Evolutionary conservation across 805 yeast species (phyloP), one percentile per base, ranked within the genome.

Genomic region (Zygosaccharomyces pseudorouxii): DNA sequence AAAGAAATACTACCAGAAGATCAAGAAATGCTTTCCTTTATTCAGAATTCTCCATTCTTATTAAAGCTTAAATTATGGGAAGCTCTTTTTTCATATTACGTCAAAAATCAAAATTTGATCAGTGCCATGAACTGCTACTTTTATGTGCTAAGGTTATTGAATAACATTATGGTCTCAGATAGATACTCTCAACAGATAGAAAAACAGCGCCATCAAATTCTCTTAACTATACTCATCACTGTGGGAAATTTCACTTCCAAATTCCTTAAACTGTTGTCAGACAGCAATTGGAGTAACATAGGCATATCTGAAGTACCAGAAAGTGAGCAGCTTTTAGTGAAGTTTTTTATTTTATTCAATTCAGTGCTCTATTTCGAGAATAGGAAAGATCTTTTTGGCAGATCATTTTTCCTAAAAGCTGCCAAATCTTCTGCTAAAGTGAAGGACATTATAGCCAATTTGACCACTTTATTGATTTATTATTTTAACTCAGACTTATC

Each of bases 51-150:
- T 0, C 79, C 93, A 0, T 70, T 84, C 19, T 83, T 79, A 19
- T 75, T 89, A 61, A 79, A 78, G 48, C 68, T 89, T 33, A 82
- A 82, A 46, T 67, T 93, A 2, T 90, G 97, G 95, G 79, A 78
- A 28, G 74, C 84, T 20, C 69, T 90, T 14, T 73, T 88, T 42
- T 79, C 76, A 53, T 75, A 76, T 47, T 86, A 84, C 56, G 60
- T 66, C 11, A 60, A 59, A 2, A 57, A 46, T 6, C 28, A 50
- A 1, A 58, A 68, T 19, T 37, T 65, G 2, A 63, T 64, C 0
- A 71, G 74, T 20, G 72, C 75, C 29, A 70, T 74, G 35, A 55
- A 58, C 14, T 81, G 86, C 0, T 77, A 84, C 54, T 79, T 78
- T 38, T 71, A 70, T 23, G 77, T 79, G 11, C 49, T 88, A 2